phyloP scores from a whole-genome alignment of 2,329 filamentous ascomycete species.

The Macrophomina pseudophaseolina region DNA sequence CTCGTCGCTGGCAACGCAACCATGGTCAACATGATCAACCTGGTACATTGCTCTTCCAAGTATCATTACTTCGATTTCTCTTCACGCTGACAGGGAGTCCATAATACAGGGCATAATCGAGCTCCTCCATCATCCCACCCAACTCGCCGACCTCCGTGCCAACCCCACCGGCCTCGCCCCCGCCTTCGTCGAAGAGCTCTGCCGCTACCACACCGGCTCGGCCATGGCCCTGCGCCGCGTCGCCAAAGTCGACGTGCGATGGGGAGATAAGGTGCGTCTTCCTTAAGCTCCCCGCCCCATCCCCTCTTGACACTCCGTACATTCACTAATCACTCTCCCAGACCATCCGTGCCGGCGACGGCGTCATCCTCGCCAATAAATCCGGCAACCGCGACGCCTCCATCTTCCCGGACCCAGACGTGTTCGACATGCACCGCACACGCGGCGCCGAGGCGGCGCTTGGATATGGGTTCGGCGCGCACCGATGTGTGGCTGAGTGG shows the following conservation, averaged over 20 bases:
- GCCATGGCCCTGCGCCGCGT: constrained; percentile 55
- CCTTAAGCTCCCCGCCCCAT: not conserved
- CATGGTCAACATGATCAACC: constrained; percentile 55
- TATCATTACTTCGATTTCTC: no score
- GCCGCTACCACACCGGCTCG: constrained; percentile 55
- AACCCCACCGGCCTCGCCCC: constrained; percentile 43
- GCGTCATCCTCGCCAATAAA: constrained; percentile 55
- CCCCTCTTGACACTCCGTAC: not conserved
- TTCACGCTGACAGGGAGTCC: no score
- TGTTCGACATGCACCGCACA: constrained; percentile 49
- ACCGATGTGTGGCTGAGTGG: constrained; percentile 54
- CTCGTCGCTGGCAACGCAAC: constrained; percentile 60
- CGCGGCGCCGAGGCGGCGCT: constrained; percentile 34
- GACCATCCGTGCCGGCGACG: constrained; percentile 50
- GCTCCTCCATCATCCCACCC: constrained; percentile 51
- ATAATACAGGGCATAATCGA: constrained; percentile 49
- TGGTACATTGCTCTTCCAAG: constrained; percentile 36
- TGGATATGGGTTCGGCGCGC: constrained; percentile 53
- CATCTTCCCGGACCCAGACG: constrained; percentile 34
- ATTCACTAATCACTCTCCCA: constrained; percentile 27
- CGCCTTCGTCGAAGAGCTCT: constrained; percentile 56
- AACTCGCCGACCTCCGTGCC: constrained; percentile 49
- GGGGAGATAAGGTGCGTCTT: constrained; percentile 45
- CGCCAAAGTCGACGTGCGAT: constrained; percentile 53
- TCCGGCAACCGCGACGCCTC: constrained; percentile 55